phyloP scores from a whole-genome alignment of 768 basidiomycete species.

The Hericium alpestre region DNA sequence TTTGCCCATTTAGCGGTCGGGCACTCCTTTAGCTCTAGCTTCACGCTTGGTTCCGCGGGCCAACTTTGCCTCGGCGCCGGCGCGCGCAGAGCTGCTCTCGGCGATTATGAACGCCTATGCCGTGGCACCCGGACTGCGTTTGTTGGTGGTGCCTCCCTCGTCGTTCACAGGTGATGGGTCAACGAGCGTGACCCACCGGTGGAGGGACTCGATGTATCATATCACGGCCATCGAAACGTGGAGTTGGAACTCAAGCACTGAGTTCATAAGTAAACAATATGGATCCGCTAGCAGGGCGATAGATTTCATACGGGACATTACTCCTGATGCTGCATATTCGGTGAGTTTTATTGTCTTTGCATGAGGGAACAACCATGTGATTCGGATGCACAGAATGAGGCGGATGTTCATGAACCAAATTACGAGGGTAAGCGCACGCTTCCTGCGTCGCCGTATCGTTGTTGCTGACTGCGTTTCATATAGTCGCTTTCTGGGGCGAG shows the following conservation, averaged over 20 bases:
- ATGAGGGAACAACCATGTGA: background rate
- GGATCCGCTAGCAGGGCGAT: background rate
- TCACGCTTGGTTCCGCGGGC: conserved; percentile 34
- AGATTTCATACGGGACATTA: background rate
- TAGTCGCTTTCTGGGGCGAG: conserved; percentile 34
- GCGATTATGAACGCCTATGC: conserved; percentile 29
- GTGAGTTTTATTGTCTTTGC: background rate
- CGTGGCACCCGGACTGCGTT: background rate
- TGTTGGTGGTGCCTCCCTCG: background rate
- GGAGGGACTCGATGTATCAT: conserved; percentile 36
- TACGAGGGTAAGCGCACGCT: conserved; percentile 23
- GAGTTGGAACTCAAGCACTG: conserved; percentile 34
- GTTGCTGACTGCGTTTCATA: background rate
- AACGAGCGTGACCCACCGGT: conserved; percentile 20
- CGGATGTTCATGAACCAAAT: conserved; percentile 38
- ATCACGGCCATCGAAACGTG: conserved; percentile 33
- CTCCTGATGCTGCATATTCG: background rate
- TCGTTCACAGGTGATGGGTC: background rate
- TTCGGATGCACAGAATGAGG: conserved; percentile 30
- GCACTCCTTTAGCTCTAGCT: conserved; percentile 29
- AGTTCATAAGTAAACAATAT: conserved; percentile 20
- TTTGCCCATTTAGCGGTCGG: conserved; percentile 23
- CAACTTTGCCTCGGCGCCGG: conserved; percentile 25
- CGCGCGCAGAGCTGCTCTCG: conserved; percentile 23
- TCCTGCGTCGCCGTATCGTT: background rate